Conservation (phyloP, 345 rosid species). For the Corymbia maculata region DNA sequence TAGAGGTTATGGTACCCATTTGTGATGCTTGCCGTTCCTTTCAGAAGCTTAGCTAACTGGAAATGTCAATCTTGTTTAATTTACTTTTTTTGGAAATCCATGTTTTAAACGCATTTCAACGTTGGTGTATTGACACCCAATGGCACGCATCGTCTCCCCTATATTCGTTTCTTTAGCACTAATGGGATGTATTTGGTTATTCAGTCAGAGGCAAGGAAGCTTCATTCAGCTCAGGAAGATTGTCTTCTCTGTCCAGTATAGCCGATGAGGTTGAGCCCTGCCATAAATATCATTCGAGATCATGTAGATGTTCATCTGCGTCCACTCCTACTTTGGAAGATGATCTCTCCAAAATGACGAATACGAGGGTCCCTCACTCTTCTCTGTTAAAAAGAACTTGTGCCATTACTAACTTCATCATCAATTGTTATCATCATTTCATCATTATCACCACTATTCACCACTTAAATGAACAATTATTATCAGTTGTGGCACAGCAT, state of each 20-base stretch:
- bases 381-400: not conserved
- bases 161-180: not conserved
- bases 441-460: not conserved
- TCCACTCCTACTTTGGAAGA: slow-evolving; percentile 21
- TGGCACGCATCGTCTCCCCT: not conserved
- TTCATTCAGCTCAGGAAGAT: slow-evolving; percentile 23
- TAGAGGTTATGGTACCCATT: not conserved
- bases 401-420: not conserved
- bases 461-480: not conserved
- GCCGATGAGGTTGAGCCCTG: slow-evolving; percentile 24
- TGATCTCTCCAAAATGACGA: slow-evolving; percentile 18
- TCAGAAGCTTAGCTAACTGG: not conserved
- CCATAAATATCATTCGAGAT: slow-evolving; percentile 18
- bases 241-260: slow-evolving; percentile 28
- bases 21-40: no score
- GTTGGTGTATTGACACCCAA: not conserved
- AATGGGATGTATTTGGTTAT: not conserved
- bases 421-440: not conserved
- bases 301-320: slow-evolving; percentile 20
- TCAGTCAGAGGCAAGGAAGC: slow-evolving; percentile 42
- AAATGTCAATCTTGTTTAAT: not conserved
- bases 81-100: not conserved
- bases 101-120: not conserved
- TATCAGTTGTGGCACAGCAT: not conserved
- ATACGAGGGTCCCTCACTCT: slow-evolving; percentile 19